Conservation (phyloP, 148 eudicot species). For the Amaranthus cruentus region DNA sequence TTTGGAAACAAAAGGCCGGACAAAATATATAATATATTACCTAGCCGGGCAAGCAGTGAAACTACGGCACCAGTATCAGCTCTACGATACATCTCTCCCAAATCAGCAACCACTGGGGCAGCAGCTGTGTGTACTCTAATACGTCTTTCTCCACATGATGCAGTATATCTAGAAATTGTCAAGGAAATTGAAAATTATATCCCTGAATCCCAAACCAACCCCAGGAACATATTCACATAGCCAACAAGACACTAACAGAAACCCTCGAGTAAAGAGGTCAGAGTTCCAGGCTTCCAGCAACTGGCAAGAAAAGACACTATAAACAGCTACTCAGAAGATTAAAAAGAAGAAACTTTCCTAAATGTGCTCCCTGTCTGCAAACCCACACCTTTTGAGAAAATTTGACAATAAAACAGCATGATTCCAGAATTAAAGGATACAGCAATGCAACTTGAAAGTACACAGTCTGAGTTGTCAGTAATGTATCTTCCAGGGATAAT, state of each 20-base stretch:
- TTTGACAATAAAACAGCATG: constrained; percentile 3
- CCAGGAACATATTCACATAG: too few species aligned
- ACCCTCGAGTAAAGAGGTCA: background rate
- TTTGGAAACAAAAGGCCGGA: too few species aligned
- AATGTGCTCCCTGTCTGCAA: background rate
- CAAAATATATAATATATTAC: constrained; percentile 27
- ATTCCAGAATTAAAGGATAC: constrained; percentile 58
- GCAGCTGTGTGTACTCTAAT: constrained; percentile 96
- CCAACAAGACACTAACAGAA: background rate
- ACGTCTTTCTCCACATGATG: constrained; percentile 99
- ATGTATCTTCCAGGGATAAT: constrained; percentile 82
- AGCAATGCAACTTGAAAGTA: constrained; percentile 95
- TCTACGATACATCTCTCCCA: constrained; percentile 89
- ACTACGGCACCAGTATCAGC: constrained; percentile 92
- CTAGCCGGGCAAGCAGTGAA: constrained; percentile 79
- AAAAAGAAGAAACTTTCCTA: background rate
- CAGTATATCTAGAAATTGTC: constrained; percentile 67
- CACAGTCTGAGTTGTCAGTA: constrained; percentile 63
- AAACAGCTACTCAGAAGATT: too few species aligned
- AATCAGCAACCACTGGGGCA: constrained; percentile 85
- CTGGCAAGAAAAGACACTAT: background rate
- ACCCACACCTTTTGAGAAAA: background rate
- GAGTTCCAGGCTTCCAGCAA: background rate
- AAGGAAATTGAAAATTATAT: constrained; percentile 28
- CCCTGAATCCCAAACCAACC: background rate